A percentile compares a stretch with the other conserved stretches of the same genome.
Evolutionary conservation across 1,284 basidiomycete species (phyloP).

Genomic region (Sporisorium exsertum): DNA sequence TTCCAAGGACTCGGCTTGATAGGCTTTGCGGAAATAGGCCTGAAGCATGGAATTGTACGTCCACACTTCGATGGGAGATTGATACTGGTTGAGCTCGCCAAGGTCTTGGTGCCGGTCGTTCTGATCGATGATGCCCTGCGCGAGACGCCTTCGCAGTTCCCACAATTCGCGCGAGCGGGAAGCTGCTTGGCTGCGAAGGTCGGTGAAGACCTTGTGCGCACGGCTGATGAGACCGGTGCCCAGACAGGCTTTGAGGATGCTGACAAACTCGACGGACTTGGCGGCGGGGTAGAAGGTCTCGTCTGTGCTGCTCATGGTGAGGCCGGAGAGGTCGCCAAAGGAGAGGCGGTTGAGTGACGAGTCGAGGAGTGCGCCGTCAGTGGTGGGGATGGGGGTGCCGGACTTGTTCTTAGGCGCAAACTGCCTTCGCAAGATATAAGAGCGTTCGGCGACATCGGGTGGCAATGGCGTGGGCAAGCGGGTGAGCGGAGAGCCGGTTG

Average conservation of each 20-base stretch:
- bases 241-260: slow-evolving; percentile 65
- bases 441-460: slow-evolving; percentile 43
- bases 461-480: slow-evolving; percentile 49
- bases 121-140: slow-evolving; percentile 42
- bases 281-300: slow-evolving; percentile 58
- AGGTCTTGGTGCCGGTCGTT: slow-evolving; percentile 39
- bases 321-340: slow-evolving; percentile 45
- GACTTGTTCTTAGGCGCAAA: slow-evolving; percentile 20
- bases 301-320: slow-evolving; percentile 52
- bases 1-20: slow-evolving; percentile 43
- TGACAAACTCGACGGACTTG: slow-evolving; percentile 53
- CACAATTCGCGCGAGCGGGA: slow-evolving; percentile 43
- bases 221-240: slow-evolving; percentile 61
- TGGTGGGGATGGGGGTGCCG: slow-evolving; percentile 13
- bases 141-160: slow-evolving; percentile 36
- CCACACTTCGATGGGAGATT: slow-evolving; percentile 51
- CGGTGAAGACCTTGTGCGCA: slow-evolving; percentile 62
- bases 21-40: slow-evolving; percentile 60
- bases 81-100: slow-evolving; percentile 25
- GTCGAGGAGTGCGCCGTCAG: slow-evolving; percentile 9
- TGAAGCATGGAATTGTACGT: slow-evolving; percentile 65
- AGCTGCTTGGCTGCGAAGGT: slow-evolving; percentile 52
- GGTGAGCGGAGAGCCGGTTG: slow-evolving; percentile 40
- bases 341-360: slow-evolving; percentile 26
- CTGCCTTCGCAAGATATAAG: slow-evolving; percentile 26